Evolutionary conservation across 2,329 filamentous ascomycete genomes (phyloP).

Genomic region (Trichoderma guizhouense): DNA sequence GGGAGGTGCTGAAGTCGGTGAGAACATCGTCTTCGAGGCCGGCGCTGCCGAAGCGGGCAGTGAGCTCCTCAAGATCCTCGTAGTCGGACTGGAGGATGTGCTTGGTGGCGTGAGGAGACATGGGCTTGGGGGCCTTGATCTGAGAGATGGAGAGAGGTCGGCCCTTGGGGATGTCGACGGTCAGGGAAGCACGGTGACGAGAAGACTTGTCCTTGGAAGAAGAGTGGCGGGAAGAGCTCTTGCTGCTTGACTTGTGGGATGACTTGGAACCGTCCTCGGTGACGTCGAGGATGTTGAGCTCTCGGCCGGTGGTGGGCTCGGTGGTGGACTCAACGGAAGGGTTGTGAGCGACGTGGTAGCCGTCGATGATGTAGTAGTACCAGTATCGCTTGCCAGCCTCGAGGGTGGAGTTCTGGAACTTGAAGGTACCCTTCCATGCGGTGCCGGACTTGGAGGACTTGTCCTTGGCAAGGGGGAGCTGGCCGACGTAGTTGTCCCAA

Average conservation of each 20-base stretch:
- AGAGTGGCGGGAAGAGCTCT: slow-evolving; percentile 43
- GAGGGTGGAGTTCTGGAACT: slow-evolving; percentile 84
- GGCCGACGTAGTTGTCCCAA: slow-evolving; percentile 95
- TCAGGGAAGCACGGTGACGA: slow-evolving; percentile 48
- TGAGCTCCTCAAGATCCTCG: slow-evolving; percentile 74
- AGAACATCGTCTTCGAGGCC: slow-evolving; percentile 57
- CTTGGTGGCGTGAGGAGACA: slow-evolving; percentile 82
- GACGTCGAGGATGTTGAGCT: slow-evolving; percentile 96
- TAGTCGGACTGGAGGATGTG: slow-evolving; percentile 82
- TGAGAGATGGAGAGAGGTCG: slow-evolving; percentile 82
- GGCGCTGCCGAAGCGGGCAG: slow-evolving; percentile 65
- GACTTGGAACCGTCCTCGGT: slow-evolving; percentile 50
- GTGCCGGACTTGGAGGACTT: slow-evolving; percentile 79
- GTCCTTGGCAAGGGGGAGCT: slow-evolving; percentile 92
- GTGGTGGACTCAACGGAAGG: slow-evolving; percentile 83
- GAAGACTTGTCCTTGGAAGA: slow-evolving; percentile 45
- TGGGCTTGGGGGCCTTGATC: slow-evolving; percentile 87
- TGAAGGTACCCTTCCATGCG: slow-evolving; percentile 88
- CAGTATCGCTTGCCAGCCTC: slow-evolving; percentile 92
- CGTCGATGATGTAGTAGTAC: slow-evolving; percentile 99
- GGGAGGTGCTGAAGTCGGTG: slow-evolving; percentile 53
- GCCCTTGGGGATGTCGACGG: slow-evolving; percentile 76
- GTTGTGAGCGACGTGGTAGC: slow-evolving; percentile 97
- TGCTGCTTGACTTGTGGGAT: slow-evolving; percentile 35
- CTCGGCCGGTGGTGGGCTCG: slow-evolving; percentile 94